phyloP scores from a whole-genome alignment of 2,329 filamentous ascomycete species.

The Monilinia fructigena region DNA sequence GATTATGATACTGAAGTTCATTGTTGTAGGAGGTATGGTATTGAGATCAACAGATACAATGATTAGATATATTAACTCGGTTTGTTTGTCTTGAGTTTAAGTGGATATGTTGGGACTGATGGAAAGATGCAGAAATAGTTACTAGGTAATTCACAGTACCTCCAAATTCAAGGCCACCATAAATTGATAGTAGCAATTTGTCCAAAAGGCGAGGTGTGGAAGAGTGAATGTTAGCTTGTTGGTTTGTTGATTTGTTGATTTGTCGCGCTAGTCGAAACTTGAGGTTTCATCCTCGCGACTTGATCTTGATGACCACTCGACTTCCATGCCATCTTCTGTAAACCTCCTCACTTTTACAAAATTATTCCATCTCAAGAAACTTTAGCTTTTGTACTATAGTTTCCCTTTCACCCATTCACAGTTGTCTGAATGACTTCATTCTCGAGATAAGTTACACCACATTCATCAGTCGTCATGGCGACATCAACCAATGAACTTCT shows the following conservation, averaged over 20 bases:
- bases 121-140: background rate
- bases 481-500: conserved; percentile 11
- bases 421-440: background rate
- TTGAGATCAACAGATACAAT: background rate
- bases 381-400: background rate
- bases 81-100: background rate
- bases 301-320: background rate
- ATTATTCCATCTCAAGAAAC: background rate
- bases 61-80: background rate
- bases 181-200: too few relatives aligned
- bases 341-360: background rate
- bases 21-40: background rate
- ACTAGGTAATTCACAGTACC: background rate
- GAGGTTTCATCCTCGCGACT: background rate
- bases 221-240: background rate
- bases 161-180: background rate
- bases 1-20: background rate
- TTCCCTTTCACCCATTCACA: background rate
- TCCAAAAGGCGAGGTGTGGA: background rate
- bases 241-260: background rate
- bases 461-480: conserved; percentile 7
- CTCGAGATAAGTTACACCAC: background rate
- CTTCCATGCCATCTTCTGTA: background rate
- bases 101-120: background rate
- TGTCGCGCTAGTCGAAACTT: conserved; percentile 2